Base-by-base conservation (phyloP, 768 basidiomycete species). In the Amanita exitialis region DNA sequence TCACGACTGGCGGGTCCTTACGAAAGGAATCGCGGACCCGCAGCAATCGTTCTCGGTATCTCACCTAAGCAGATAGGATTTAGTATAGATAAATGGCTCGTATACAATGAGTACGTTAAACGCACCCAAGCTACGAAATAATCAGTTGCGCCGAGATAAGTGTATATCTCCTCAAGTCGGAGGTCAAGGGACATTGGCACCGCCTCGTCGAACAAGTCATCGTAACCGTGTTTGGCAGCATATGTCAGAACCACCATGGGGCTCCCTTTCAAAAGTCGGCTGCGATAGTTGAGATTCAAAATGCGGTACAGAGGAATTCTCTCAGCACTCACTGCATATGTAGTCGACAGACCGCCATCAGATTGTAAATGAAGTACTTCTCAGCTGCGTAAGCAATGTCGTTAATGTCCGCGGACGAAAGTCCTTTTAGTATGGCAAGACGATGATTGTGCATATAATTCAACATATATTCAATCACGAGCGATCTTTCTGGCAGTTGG, bases 341-440 rank as follows among this genome's bases (percentile, higher is more conserved):
- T 15, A 37, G 15, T 8, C 37, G 44, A 35, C 51, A 52, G 16
- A 45, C 35, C 23, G 35, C 51, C 43, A 52, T 52, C 16, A 39
- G 12, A 4, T 43, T 18, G 3, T 52, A 38, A 5, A 51, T 23
- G 12, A 32, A 28, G 39, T 44, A 44, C 16, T 50, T 50, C 34
- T 46, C 45, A 13, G 25, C 45, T 20, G 45, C 45, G 9, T 32
- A 15, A 12, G 21, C 45, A 18, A 34, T 15, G 16, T 46, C 18
- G 8, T 16, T 20, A 32, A 34, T 20, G 18, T 15, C 15, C 10
- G n/a, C 10, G 4, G 16, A 10, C 2, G 23, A 27, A 6, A 44
- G 7, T 15, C 32, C 27, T 9, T 38, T 10, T 3, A 43, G n/a
- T 23, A 3, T 16, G 16, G 15, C 9, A 20, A 34, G 49, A 20